These are phyloP conservation scores for Blastobotrys terrestris DNA, from an alignment of 805 yeast genomes.

Conservation along the genomic window DNA sequence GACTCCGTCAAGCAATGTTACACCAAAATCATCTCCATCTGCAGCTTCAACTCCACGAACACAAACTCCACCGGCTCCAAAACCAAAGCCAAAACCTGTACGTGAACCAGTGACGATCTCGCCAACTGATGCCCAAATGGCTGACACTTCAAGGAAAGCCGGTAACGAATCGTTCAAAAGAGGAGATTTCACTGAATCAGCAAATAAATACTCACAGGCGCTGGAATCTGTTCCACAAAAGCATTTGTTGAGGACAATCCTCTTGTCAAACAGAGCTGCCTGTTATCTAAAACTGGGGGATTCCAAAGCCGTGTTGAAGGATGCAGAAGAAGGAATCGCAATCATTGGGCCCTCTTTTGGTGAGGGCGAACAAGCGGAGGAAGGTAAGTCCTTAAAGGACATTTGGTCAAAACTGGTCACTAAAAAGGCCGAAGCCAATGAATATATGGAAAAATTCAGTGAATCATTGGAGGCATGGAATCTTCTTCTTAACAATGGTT, in stretches of 20 bases:
- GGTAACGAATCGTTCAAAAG: conserved; percentile 62
- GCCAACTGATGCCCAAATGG: conserved; percentile 28
- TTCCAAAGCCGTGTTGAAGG: conserved; percentile 44
- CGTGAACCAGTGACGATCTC: conserved; percentile 20
- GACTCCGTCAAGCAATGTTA: neutral
- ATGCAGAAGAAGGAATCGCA: conserved; percentile 43
- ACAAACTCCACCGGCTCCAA: conserved; percentile 7
- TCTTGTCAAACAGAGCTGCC: conserved; percentile 70
- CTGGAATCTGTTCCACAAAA: conserved; percentile 51
- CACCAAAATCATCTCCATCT: conserved; percentile 7
- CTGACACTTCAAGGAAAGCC: conserved; percentile 27
- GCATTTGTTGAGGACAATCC: conserved; percentile 62
- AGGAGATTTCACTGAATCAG: conserved; percentile 78
- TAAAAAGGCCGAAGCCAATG: conserved; percentile 78
- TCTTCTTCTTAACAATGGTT: conserved; percentile 60
- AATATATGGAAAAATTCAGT: conserved; percentile 63
- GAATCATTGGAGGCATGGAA: conserved; percentile 60
- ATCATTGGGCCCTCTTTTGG: conserved; percentile 35
- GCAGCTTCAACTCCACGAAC: conserved; percentile 6
- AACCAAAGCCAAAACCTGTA: conserved; percentile 11
- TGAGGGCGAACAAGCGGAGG: conserved; percentile 38
- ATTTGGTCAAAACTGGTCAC: conserved; percentile 68
- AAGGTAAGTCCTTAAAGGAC: conserved; percentile 51
- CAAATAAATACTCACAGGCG: conserved; percentile 51
- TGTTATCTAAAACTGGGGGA: conserved; percentile 66